Base-by-base conservation (phyloP, 2,329 filamentous ascomycete species). In the Fusarium subglutinans region DNA sequence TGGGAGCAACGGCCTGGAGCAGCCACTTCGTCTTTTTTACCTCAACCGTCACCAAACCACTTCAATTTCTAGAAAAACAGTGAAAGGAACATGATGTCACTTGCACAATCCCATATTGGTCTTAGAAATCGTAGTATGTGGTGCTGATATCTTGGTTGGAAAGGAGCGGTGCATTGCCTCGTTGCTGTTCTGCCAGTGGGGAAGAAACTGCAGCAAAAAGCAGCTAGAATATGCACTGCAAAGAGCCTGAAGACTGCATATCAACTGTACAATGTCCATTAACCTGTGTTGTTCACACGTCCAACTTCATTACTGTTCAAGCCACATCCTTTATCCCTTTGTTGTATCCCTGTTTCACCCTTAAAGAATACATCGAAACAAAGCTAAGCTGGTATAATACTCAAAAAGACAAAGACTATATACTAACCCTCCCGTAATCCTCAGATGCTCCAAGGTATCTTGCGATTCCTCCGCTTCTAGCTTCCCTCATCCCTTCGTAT, bases 401-500 rank as follows among this genome's bases (percentile, higher is more conserved):
- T 47, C 48, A 38, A 68, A 56, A 59, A 50, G 48, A 58, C 45
- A 58, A 69, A 45, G 38, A 59, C 47, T 61, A 65, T 48, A 76
- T 72, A 28, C 20, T 28, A n/a, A 62, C 67, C 64, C 26, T 55
- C 56, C 15, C 24, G 35, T 50, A 26, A 24, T 40, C 47, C 41
- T 78, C 68, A 77, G 35, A 66, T 59, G 45, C 66, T 77, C 50
- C 66, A 40, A 50, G 56, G 58, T 45, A 55, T 70, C 76, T 70
- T 72, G 55, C 58, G 54, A 60, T 63, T 45, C 60, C 51, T 56
- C 28, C 44, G 74, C 73, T 73, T 75, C 80, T 83, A 83, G 73
- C 76, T 79, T 20, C 67, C 77, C 43, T 79, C 75, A 54, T 83
- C 82, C 50, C 78, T 77, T 64, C 80, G 78, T 62, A 85, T 62